Evolutionary conservation across 2,329 filamentous ascomycete genomes (phyloP).

Genomic region (Rutstroemia sp.): DNA sequence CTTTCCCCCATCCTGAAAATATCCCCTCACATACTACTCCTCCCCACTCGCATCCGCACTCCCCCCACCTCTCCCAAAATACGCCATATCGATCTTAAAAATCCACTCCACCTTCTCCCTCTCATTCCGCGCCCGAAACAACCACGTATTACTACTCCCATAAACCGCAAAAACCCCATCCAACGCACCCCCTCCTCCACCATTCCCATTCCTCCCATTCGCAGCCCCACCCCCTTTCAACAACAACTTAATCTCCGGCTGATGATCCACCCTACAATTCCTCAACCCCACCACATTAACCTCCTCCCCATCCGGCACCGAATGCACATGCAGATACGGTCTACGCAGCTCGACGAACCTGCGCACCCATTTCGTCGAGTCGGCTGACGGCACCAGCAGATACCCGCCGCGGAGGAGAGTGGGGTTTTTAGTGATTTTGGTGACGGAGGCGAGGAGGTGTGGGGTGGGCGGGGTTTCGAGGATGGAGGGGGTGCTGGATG

Average conservation of each 20-base stretch:
- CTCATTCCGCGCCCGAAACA: conserved; percentile 86
- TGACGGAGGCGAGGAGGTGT: conserved; percentile 50
- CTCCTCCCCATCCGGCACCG: conserved; percentile 58
- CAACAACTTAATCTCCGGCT: conserved; percentile 53
- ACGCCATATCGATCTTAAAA: conserved; percentile 74
- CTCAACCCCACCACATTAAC: conserved; percentile 81
- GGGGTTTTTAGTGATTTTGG: conserved; percentile 74
- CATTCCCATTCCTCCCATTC: conserved; percentile 17
- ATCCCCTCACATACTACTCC: background rate
- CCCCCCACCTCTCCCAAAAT: conserved; percentile 23
- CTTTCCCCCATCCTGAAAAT: no score
- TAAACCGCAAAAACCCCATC: conserved; percentile 79
- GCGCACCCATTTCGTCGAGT: conserved; percentile 79
- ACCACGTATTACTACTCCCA: conserved; percentile 86
- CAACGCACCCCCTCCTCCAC: no score
- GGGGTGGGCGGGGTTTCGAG: background rate
- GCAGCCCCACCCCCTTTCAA: background rate
- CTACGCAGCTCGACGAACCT: conserved; percentile 87
- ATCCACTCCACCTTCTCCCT: conserved; percentile 97
- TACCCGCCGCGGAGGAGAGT: conserved; percentile 80
- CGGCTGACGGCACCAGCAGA: conserved; percentile 75
- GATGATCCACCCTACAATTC: conserved; percentile 86
- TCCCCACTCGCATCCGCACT: background rate
- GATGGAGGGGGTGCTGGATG: background rate
- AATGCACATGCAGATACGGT: conserved; percentile 89